Percentiles rank a stretch among this genome's conserved stretches.
Conservation (phyloP, 768 basidiomycete genomes). For the Lentinula aciculospora region DNA sequence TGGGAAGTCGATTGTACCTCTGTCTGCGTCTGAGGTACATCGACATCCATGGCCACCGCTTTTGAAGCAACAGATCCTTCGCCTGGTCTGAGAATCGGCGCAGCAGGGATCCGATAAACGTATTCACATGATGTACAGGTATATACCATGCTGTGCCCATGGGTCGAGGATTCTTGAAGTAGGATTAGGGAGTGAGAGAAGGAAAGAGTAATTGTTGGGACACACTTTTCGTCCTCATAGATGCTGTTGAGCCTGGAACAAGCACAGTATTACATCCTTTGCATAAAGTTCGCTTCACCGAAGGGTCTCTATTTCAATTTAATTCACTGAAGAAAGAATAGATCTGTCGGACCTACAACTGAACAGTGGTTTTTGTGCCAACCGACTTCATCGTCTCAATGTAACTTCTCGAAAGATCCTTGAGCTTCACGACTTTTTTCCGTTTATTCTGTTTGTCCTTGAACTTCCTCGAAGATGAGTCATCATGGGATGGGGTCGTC, state of each 20-base stretch:
- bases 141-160: constrained; percentile 52
- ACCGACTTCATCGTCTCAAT: constrained; percentile 62
- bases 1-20: not conserved
- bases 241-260: constrained; percentile 61
- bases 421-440: constrained; percentile 24
- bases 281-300: constrained; percentile 79
- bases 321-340: not conserved
- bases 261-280: constrained; percentile 59
- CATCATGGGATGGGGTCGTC: not conserved
- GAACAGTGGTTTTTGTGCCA: constrained; percentile 70
- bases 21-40: not conserved
- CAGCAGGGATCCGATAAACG: constrained; percentile 63
- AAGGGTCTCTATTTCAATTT: constrained; percentile 55
- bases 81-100: constrained; percentile 28
- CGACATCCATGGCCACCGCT: not conserved
- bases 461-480: not conserved
- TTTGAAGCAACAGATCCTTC: not conserved
- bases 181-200: constrained; percentile 3
- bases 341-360: constrained; percentile 46
- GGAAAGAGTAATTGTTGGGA: not conserved
- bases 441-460: constrained; percentile 15
- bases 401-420: constrained; percentile 62
- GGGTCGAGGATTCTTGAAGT: constrained; percentile 28
- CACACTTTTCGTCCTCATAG: constrained; percentile 62
- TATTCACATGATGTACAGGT: constrained; percentile 55